phyloP scores from a whole-genome alignment of 1,284 basidiomycete genomes.

The Naganishia liquefaciens region DNA sequence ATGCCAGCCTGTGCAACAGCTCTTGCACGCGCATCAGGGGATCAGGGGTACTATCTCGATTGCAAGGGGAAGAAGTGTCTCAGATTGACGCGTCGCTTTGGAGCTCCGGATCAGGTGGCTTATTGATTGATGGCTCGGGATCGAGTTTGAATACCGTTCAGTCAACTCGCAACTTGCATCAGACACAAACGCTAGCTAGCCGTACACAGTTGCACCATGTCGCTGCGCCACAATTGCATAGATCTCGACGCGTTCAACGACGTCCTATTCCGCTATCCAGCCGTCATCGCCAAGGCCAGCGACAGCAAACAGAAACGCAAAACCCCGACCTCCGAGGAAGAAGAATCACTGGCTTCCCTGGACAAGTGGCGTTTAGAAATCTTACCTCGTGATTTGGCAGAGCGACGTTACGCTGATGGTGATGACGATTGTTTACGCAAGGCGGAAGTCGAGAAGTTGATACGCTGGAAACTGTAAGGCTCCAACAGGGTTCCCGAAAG shows the following conservation, averaged over 20 bases:
- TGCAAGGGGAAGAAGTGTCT: slow-evolving; percentile 4
- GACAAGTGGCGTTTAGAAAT: slow-evolving; percentile 17
- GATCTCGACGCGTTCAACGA: slow-evolving; percentile 2
- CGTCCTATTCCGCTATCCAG: slow-evolving; percentile 3
- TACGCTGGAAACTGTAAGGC: slow-evolving; percentile 33
- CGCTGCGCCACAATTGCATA: slow-evolving; percentile 9
- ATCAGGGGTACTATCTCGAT: no score
- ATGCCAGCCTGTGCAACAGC: no score
- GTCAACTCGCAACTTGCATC: no score
- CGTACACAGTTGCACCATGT: neutral
- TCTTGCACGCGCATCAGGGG: no score
- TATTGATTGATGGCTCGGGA: no score
- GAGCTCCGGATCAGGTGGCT: neutral
- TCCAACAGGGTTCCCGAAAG: no score
- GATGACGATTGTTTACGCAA: slow-evolving; percentile 16
- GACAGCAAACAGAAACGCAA: slow-evolving; percentile 23
- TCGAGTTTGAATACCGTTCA: no score
- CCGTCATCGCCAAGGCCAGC: neutral
- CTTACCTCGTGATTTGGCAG: neutral
- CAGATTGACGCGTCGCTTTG: slow-evolving; percentile 13
- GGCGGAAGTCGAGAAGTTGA: slow-evolving; percentile 26
- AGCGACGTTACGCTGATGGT: neutral
- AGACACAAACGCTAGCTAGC: neutral
- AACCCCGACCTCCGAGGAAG: neutral
- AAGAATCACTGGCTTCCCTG: slow-evolving; percentile 13